A percentile compares a stretch with the other conserved stretches of the same genome.
Conservation (phyloP, 495 filamentous ascomycete genomes). For the Sordaria brevicollis region DNA sequence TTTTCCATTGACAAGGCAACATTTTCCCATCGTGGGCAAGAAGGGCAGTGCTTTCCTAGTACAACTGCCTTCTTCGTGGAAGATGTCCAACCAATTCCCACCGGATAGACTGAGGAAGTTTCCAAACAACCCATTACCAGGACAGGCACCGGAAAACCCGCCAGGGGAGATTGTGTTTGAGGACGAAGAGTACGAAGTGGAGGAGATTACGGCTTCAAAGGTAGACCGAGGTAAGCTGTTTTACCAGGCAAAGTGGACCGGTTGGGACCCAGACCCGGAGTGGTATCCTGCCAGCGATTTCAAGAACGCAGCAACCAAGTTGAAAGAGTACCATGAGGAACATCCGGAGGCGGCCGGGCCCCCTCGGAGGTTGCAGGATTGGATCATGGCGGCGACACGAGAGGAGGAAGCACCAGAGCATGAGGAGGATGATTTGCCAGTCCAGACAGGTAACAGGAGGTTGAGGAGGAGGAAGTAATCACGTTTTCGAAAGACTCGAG, state of each 20-base stretch:
- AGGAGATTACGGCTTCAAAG: too few relatives aligned
- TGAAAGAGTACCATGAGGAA: too few relatives aligned
- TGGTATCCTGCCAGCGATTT: neutral
- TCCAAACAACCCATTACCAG: slow-evolving; percentile 4
- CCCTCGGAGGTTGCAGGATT: neutral
- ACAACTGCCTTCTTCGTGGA: neutral
- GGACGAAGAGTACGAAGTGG: too few relatives aligned
- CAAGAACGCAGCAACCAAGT: neutral
- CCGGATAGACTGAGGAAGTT: too few relatives aligned
- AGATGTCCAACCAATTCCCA: too few relatives aligned
- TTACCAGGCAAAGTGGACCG: slow-evolving; percentile 1
- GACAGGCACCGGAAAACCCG: slow-evolving; percentile 1
- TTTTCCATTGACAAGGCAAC: slow-evolving; percentile 2
- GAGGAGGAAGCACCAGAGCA: too few relatives aligned
- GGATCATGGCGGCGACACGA: neutral
- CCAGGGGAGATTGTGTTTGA: neutral
- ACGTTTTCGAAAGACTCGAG: too few relatives aligned
- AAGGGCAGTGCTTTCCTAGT: neutral
- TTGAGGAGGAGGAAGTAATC: too few relatives aligned
- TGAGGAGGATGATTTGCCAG: too few relatives aligned
- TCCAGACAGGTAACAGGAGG: too few relatives aligned
- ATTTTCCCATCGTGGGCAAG: neutral
- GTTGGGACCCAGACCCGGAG: neutral
- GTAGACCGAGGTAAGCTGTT: neutral
- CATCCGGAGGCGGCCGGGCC: too few relatives aligned